Percentiles rank a stretch among this genome's conserved stretches.
Conservation (phyloP, 352 stramenopile species). For the Globisporangium orthogonon region DNA sequence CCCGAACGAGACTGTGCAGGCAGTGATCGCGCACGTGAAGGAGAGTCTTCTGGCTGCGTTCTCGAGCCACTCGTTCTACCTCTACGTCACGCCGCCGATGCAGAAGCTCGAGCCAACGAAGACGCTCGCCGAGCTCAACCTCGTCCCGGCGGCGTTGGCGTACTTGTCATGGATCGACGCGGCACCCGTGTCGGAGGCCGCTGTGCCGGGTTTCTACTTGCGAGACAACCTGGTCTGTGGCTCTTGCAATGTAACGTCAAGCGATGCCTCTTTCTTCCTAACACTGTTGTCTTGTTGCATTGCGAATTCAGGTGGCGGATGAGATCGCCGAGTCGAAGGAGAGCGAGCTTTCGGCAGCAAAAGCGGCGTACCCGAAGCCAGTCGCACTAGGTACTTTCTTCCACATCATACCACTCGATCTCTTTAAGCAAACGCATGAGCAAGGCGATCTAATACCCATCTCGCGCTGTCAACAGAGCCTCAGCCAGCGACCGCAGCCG, state of each 20-base stretch:
- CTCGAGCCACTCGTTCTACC: slow-evolving; percentile 38
- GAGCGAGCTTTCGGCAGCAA: slow-evolving; percentile 14
- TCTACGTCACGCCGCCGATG: slow-evolving; percentile 75
- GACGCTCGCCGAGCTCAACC: slow-evolving; percentile 56
- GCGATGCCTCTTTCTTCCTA: not conserved
- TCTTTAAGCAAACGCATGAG: not conserved
- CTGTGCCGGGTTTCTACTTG: slow-evolving; percentile 45
- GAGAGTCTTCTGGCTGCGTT: slow-evolving; percentile 31
- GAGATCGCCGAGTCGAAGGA: slow-evolving; percentile 38
- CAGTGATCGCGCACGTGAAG: slow-evolving; percentile 61
- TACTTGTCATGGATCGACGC: slow-evolving; percentile 71
- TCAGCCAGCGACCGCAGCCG: slow-evolving; percentile 10
- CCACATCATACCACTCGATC: not conserved
- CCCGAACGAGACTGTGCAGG: slow-evolving; percentile 65
- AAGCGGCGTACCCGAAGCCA: slow-evolving; percentile 38
- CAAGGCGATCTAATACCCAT: not conserved
- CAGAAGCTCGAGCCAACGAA: slow-evolving; percentile 53
- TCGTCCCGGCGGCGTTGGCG: slow-evolving; percentile 68
- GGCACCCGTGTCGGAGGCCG: slow-evolving; percentile 9
- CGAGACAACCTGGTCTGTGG: slow-evolving; percentile 41
- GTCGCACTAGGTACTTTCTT: slow-evolving; percentile 27
- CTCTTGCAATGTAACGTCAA: too few species aligned
- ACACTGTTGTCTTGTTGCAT: not conserved
- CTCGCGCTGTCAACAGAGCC: slow-evolving; percentile 15
- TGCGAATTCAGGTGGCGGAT: slow-evolving; percentile 18